phyloP scores from a whole-genome alignment of 352 stramenopile genomes.

The Phytophthora pini region DNA sequence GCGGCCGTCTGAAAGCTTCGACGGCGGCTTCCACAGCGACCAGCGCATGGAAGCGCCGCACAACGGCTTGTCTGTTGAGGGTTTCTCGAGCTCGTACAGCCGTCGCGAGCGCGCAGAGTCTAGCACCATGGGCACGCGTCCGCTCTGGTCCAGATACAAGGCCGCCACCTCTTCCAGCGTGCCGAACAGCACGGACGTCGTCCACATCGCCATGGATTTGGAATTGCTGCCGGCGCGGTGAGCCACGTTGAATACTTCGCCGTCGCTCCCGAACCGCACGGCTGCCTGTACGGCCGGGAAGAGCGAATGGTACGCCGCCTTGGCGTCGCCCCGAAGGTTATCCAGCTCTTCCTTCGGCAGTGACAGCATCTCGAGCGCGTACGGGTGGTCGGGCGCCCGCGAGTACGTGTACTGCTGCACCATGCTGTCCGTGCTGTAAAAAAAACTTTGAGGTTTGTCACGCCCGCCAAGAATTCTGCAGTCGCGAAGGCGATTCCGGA shows the following conservation, averaged over 20 bases:
- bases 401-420: constrained; percentile 53
- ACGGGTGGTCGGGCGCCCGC: constrained; percentile 53
- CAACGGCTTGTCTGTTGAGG: constrained; percentile 48
- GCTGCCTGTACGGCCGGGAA: constrained; percentile 46
- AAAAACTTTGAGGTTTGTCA: constrained; percentile 4
- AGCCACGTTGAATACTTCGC: constrained; percentile 44
- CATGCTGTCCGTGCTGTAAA: constrained; percentile 13
- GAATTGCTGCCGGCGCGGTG: constrained; percentile 35
- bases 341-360: constrained; percentile 40
- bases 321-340: constrained; percentile 39
- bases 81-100: constrained; percentile 62
- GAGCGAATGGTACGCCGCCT: constrained; percentile 40
- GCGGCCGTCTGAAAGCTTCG: constrained; percentile 53
- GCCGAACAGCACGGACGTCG: constrained; percentile 54
- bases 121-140: constrained; percentile 57
- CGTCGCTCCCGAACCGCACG: constrained; percentile 43
- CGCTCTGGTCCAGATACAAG: constrained; percentile 57
- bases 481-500: constrained; percentile 20
- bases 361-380: constrained; percentile 53
- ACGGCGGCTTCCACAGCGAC: constrained; percentile 64
- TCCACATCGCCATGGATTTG: constrained; percentile 71
- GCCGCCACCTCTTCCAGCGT: constrained; percentile 69
- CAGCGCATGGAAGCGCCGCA: constrained; percentile 57
- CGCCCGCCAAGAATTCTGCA: constrained; percentile 10
- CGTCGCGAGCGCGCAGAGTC: constrained; percentile 47